Evolutionary conservation across 2,329 filamentous ascomycete species (phyloP).

Genomic region (Cytospora leucostoma): DNA sequence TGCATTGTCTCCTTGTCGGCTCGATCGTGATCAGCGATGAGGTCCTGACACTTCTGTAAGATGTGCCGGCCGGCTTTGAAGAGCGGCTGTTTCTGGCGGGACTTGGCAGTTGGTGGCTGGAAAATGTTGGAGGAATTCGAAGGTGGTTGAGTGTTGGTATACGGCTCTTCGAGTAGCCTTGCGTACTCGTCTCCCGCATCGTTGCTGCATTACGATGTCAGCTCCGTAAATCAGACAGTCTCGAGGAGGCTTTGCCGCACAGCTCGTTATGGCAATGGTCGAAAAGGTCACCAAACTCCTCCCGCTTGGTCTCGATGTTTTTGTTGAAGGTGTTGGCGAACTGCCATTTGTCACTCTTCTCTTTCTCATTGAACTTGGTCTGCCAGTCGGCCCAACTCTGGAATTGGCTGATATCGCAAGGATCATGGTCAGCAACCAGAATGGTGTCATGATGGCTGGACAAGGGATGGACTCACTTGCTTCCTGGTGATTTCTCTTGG

Average conservation of each 20-base stretch:
- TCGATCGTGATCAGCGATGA: slow-evolving; percentile 37
- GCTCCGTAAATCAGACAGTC: background rate
- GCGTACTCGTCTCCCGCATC: slow-evolving; percentile 16
- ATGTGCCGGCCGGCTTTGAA: slow-evolving; percentile 32
- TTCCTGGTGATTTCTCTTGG: background rate
- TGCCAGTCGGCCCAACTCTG: slow-evolving; percentile 25
- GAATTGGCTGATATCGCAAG: slow-evolving; percentile 8
- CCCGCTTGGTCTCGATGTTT: slow-evolving; percentile 18
- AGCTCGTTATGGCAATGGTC: slow-evolving; percentile 33
- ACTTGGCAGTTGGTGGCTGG: background rate
- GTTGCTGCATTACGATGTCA: slow-evolving; percentile 3
- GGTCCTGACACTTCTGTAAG: slow-evolving; percentile 31
- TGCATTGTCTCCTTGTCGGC: slow-evolving; percentile 33
- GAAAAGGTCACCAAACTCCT: slow-evolving; percentile 31
- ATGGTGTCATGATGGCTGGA: no score
- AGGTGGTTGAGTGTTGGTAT: background rate
- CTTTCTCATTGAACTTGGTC: slow-evolving; percentile 29
- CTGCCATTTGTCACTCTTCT: slow-evolving; percentile 28
- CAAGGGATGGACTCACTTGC: background rate
- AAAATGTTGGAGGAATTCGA: background rate
- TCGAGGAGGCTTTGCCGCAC: slow-evolving; percentile 30
- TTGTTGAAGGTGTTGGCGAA: slow-evolving; percentile 29
- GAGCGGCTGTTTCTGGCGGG: slow-evolving; percentile 29
- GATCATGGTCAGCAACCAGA: background rate
- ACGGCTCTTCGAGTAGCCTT: slow-evolving; percentile 13